Percentiles rank a stretch among this genome's conserved stretches.
phyloP scores from a whole-genome alignment of 2,329 filamentous ascomycete species.

The Chrysosporium keratinophilum region DNA sequence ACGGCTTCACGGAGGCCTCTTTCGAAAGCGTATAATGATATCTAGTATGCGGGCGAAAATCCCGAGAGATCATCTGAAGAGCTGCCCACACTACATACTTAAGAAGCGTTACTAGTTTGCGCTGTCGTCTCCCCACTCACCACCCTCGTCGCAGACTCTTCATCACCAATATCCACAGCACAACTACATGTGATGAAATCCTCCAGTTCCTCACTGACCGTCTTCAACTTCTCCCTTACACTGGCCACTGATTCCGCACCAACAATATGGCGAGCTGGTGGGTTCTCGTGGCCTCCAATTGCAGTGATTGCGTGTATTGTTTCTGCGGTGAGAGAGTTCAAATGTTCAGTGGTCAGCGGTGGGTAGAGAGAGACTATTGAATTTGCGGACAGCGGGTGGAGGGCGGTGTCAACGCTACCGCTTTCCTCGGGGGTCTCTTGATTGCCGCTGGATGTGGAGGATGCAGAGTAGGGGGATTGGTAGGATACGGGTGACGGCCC shows the following conservation, averaged over 20 bases:
- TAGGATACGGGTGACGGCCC: not conserved
- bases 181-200: constrained; percentile 88
- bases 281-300: constrained; percentile 92
- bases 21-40: too few species aligned
- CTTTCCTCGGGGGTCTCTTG: constrained; percentile 8
- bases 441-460: constrained; percentile 2
- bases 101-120: not conserved
- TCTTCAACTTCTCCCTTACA: constrained; percentile 93
- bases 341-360: constrained; percentile 55
- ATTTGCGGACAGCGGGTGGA: constrained; percentile 28
- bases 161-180: constrained; percentile 54
- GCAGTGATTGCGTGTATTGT: constrained; percentile 84
- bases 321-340: constrained; percentile 68
- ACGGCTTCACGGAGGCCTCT: too few species aligned
- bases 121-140: constrained; percentile 5
- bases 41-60: too few species aligned
- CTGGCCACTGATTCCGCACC: constrained; percentile 76
- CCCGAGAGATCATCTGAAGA: too few species aligned
- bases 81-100: not conserved
- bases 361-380: constrained; percentile 61
- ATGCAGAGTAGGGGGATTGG: not conserved
- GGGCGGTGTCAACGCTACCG: constrained; percentile 11
- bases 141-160: constrained; percentile 22
- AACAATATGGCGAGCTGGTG: constrained; percentile 86
- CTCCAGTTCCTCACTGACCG: constrained; percentile 88